phyloP scores from a whole-genome alignment of 805 yeast species.

The Ogataea pini region DNA sequence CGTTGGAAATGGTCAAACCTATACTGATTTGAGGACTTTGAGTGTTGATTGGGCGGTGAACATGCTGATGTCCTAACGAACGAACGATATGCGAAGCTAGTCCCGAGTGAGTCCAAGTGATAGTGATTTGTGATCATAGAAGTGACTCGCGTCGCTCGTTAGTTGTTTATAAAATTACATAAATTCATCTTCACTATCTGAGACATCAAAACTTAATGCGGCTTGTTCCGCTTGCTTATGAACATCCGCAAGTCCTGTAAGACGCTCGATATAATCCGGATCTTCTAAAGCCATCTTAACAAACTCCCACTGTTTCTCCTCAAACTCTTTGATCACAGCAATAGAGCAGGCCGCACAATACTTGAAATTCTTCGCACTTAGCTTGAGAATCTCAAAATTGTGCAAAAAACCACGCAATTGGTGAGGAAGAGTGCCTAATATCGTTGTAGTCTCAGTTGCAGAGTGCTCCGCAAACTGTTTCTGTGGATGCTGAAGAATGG shows the following conservation, averaged over 20 bases:
- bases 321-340: conserved; percentile 53
- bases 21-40: conserved; percentile 87
- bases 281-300: conserved; percentile 69
- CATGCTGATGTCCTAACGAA: conserved; percentile 70
- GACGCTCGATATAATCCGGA: conserved; percentile 63
- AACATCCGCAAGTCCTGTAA: conserved; percentile 76
- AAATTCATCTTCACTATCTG: conserved; percentile 37
- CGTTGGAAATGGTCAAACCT: conserved; percentile 96
- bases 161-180: neutral
- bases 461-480: conserved; percentile 43
- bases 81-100: too few species aligned
- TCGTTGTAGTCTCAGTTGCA: conserved; percentile 31
- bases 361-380: conserved; percentile 70
- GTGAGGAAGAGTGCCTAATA: conserved; percentile 79
- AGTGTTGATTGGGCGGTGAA: conserved; percentile 93
- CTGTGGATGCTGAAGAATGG: conserved; percentile 67
- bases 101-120: too few species aligned
- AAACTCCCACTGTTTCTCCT: conserved; percentile 73
- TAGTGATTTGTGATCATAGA: too few species aligned
- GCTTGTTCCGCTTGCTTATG: conserved; percentile 69
- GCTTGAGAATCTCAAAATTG: conserved; percentile 60
- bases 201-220: conserved; percentile 40
- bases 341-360: conserved; percentile 87
- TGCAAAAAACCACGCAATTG: conserved; percentile 87
- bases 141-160: too few species aligned